phyloP scores from a whole-genome alignment of 192 early-diverging fungal species.

The Coemansia interrupta region DNA sequence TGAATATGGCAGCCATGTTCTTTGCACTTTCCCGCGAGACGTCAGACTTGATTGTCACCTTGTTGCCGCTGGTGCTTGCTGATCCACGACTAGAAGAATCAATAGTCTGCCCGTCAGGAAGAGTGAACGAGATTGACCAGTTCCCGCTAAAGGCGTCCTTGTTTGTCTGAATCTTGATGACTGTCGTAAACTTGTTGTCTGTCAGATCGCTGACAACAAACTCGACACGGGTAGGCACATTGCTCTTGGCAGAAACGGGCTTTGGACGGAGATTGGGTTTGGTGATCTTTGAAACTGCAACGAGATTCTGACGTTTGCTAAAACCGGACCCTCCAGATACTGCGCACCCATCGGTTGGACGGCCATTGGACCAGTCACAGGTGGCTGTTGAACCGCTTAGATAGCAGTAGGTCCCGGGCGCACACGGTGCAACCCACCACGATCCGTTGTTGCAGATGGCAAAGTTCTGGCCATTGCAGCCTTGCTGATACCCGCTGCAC shows the following conservation, averaged over 20 bases:
- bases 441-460: slow-evolving; percentile 49
- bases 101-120: slow-evolving; percentile 38
- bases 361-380: slow-evolving; percentile 45
- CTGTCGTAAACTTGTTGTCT: slow-evolving; percentile 34
- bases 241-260: slow-evolving; percentile 32
- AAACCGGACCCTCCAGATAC: slow-evolving; percentile 26
- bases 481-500: slow-evolving; percentile 42
- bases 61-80: slow-evolving; percentile 16
- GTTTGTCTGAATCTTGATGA: slow-evolving; percentile 47
- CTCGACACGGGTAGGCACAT: slow-evolving; percentile 38
- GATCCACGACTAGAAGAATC: slow-evolving; percentile 41
- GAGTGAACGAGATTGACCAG: slow-evolving; percentile 43
- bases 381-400: slow-evolving; percentile 27
- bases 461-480: slow-evolving; percentile 44
- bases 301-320: slow-evolving; percentile 30
- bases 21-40: slow-evolving; percentile 19
- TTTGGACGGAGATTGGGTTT: slow-evolving; percentile 32
- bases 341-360: slow-evolving; percentile 37
- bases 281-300: slow-evolving; percentile 25
- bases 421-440: slow-evolving; percentile 49
- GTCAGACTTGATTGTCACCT: slow-evolving; percentile 39
- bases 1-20: slow-evolving; percentile 48
- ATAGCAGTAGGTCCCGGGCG: slow-evolving; percentile 48
- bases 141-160: slow-evolving; percentile 39
- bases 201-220: slow-evolving; percentile 38